These are phyloP conservation scores for Acmispon strigosus DNA, from an alignment of 306 rosid species.

Conservation along the genomic window DNA sequence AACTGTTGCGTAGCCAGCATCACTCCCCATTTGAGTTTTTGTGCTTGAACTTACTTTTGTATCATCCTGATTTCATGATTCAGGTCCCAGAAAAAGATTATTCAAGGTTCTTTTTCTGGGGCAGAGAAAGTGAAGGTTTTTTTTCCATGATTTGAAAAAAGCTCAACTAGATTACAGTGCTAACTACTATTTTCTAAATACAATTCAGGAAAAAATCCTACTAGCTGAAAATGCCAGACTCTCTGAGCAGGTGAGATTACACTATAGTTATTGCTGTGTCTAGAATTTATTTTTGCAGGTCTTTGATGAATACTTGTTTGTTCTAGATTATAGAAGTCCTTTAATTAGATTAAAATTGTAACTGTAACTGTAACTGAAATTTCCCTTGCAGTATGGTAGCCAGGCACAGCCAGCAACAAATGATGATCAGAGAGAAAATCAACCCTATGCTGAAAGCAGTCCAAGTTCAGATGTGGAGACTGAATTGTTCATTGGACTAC, in stretches of 20 bases:
- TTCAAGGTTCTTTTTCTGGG: background rate
- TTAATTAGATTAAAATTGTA: background rate
- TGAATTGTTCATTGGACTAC: conserved; percentile 73
- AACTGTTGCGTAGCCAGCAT: background rate
- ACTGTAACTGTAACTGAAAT: background rate
- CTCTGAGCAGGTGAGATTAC: conserved; percentile 49
- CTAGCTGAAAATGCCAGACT: conserved; percentile 57
- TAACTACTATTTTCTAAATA: background rate
- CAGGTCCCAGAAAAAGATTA: background rate
- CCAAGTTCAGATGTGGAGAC: conserved; percentile 76
- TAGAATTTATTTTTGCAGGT: background rate
- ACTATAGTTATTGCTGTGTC: background rate
- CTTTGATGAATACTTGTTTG: background rate
- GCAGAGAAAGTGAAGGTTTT: background rate
- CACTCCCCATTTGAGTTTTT: background rate
- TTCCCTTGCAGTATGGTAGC: conserved; percentile 26
- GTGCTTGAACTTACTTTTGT: background rate
- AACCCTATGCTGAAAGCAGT: conserved; percentile 34
- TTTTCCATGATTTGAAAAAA: background rate
- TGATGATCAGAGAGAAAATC: conserved; percentile 24
- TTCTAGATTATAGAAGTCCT: background rate
- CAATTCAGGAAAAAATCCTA: conserved; percentile 56
- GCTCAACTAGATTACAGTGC: background rate
- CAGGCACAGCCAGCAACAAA: conserved; percentile 4
- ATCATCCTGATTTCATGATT: background rate